Conservation (phyloP, 225 moss, liverwort and hornwort species). For the Polytrichum formosum region DNA sequence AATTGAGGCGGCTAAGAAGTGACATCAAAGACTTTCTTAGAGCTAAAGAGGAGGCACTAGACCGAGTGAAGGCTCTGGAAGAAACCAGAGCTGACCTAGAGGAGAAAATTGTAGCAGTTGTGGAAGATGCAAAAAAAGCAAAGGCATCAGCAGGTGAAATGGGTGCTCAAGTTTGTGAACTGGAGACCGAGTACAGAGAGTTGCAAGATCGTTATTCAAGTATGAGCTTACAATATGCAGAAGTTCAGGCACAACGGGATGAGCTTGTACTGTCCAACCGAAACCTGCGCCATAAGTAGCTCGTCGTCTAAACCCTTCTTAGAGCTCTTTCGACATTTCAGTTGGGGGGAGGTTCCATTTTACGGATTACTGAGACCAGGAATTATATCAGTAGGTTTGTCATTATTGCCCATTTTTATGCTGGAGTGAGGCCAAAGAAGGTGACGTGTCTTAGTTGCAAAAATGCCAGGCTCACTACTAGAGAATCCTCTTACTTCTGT, state of each 20-base stretch:
- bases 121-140: constrained; percentile 26
- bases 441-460: too few relatives aligned
- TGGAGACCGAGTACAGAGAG: constrained; percentile 26
- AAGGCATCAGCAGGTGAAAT: constrained; percentile 16
- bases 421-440: too few relatives aligned
- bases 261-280: constrained; percentile 21
- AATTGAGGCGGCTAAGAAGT: constrained; percentile 14
- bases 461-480: too few relatives aligned
- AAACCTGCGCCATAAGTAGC: constrained; percentile 23
- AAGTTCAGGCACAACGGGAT: constrained; percentile 33
- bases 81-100: constrained; percentile 16
- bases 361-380: too few relatives aligned
- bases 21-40: constrained; percentile 3
- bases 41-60: background rate
- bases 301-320: background rate
- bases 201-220: constrained; percentile 11
- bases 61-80: constrained; percentile 15
- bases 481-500: too few relatives aligned
- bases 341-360: too few relatives aligned
- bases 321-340: too few relatives aligned
- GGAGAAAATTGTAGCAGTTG: constrained; percentile 8
- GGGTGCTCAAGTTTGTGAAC: constrained; percentile 17
- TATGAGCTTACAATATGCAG: constrained; percentile 18
- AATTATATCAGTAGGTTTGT: too few relatives aligned
- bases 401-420: too few relatives aligned